Percentiles rank a stretch among this genome's conserved stretches.
These are phyloP conservation scores for Prillingera fragicola DNA, from an alignment of 1,284 basidiomycete genomes.

Conservation along the genomic window DNA sequence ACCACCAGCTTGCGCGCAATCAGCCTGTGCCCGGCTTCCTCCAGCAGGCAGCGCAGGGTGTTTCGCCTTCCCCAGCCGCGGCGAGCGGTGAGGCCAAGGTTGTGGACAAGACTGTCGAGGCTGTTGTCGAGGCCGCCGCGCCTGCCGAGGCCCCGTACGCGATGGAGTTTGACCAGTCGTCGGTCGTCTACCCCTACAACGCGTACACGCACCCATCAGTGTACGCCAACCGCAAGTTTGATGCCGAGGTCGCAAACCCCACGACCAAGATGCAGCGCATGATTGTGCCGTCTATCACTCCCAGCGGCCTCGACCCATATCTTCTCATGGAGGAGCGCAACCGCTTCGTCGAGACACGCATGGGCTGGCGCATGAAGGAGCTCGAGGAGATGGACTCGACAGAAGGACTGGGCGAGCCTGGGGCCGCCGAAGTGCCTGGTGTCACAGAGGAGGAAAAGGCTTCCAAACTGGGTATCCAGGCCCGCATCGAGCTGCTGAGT, in stretches of 20 bases:
- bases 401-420: constrained; percentile 66
- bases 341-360: constrained; percentile 80
- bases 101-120: constrained; percentile 72
- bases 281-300: constrained; percentile 82
- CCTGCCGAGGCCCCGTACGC: constrained; percentile 40
- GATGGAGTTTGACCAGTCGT: constrained; percentile 72
- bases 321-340: constrained; percentile 87
- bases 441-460: constrained; percentile 51
- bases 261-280: constrained; percentile 58
- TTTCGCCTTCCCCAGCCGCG: constrained; percentile 24
- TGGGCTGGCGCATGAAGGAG: constrained; percentile 83
- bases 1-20: constrained; percentile 74
- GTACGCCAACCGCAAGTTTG: constrained; percentile 59
- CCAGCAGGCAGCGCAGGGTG: constrained; percentile 62
- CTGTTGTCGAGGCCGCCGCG: constrained; percentile 49
- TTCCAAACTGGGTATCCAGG: constrained; percentile 56
- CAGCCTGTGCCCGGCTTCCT: constrained; percentile 72
- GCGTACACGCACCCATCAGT: constrained; percentile 83
- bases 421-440: constrained; percentile 52
- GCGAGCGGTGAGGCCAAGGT: constrained; percentile 49
- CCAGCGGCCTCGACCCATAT: constrained; percentile 87
- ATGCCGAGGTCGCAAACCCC: constrained; percentile 40
- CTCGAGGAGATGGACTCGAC: constrained; percentile 78
- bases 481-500: constrained; percentile 89
- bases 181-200: constrained; percentile 90